Evolutionary conservation across 768 basidiomycete genomes (phyloP), one percentile per base, ranked within the genome.

Genomic region (Boletus edulis): DNA sequence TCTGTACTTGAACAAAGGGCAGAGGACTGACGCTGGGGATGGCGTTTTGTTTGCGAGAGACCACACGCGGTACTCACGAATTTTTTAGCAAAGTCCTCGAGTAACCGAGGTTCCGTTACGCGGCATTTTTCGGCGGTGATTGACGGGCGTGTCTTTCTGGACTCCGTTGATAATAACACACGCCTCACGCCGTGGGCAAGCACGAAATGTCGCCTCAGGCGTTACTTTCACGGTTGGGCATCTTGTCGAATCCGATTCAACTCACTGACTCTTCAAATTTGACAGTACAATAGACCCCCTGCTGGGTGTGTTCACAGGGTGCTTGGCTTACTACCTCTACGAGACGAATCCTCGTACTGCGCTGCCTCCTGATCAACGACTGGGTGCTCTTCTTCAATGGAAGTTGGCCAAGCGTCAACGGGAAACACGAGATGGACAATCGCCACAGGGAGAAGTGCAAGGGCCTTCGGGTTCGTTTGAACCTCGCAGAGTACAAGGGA

Each of bases 291-390:
- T 91, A 5, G 91, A 94, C 69, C 84, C 87, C 5, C 52, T 89
- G 15, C 71, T 94, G 39, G 91, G 90, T 8, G 71, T 91, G 49
- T 85, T 91, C 65, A 91, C 90, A 2, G 91, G 91, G 13, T 68
- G 82, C 39, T 70, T 91, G 41, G 91, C 91, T 6, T 93, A 84
- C 68, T 85, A 89, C 67, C 81, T 94, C 37, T 81, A 88, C 68
- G 91, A 94, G 67, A 86, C 76, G 29, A 83, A 93, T 69, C 91
- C 91, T 6, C 83, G 91, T 38, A 88, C 84, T 5, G 84, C 80
- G 10, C 75, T 84, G 15, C 73, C 80, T 0, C 72, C 76, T 24
- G 81, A 85, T 7, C 75, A 87, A 55, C 78, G 78, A 45, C 70
- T 94, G 34, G 42, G 65, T 5, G 69, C 76, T 29, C 79, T 93